phyloP scores from a whole-genome alignment of 1,284 basidiomycete genomes.

The Sanghuangporus weigelae region DNA sequence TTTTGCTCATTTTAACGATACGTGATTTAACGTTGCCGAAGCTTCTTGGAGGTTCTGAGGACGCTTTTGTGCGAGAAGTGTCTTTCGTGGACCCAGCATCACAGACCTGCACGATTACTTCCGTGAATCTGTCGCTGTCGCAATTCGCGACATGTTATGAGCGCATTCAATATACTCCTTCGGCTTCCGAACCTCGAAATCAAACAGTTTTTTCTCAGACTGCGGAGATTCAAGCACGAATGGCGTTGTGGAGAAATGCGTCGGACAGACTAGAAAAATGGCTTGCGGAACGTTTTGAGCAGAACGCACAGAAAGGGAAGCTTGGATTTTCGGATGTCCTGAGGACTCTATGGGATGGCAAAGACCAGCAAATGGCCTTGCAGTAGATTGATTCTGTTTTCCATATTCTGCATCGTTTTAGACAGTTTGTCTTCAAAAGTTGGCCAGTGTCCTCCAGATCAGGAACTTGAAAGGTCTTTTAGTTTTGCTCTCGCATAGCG shows the following conservation, averaged over 20 bases:
- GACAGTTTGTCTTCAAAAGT: constrained; percentile 1
- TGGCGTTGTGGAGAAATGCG: constrained; percentile 71
- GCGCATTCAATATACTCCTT: constrained; percentile 80
- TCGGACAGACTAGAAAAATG: constrained; percentile 79
- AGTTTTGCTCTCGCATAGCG: neutral
- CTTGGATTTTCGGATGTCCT: constrained; percentile 85
- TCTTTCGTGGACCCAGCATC: constrained; percentile 83
- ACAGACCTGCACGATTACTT: constrained; percentile 77
- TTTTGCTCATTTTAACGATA: neutral
- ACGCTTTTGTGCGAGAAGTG: constrained; percentile 92
- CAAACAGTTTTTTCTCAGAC: constrained; percentile 73
- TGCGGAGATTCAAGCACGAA: constrained; percentile 79
- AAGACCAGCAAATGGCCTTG: constrained; percentile 27
- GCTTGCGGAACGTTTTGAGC: constrained; percentile 80
- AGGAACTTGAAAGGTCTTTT: neutral
- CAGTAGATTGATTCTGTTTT: neutral
- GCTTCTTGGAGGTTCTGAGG: constrained; percentile 86
- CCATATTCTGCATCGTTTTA: neutral
- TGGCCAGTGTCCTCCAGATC: neutral
- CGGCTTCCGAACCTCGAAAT: constrained; percentile 33
- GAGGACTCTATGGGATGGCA: constrained; percentile 62
- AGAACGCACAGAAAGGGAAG: constrained; percentile 84
- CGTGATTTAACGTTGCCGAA: constrained; percentile 28
- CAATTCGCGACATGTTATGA: constrained; percentile 89
- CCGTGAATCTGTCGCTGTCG: constrained; percentile 85